Conservation (phyloP, 441 rosid genomes). For the Monsonia emarginata region DNA sequence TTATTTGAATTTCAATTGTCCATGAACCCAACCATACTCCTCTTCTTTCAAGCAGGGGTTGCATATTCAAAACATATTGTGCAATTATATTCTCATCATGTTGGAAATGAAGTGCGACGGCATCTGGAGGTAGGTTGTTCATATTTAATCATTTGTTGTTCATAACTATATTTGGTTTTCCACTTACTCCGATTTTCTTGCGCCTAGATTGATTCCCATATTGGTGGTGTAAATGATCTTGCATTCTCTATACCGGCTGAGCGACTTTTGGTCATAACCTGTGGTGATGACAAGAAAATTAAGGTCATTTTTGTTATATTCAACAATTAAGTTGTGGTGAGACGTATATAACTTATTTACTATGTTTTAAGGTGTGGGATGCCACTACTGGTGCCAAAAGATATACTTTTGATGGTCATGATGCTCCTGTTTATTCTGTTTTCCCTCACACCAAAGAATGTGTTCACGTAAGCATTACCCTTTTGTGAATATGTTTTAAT, state of each 20-base stretch:
- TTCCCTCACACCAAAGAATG: constrained; percentile 42
- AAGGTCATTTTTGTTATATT: constrained; percentile 36
- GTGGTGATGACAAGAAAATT: constrained; percentile 64
- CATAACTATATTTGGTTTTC: not conserved
- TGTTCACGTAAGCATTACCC: constrained; percentile 42
- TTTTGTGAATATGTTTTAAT: not conserved
- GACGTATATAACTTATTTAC: constrained; percentile 11
- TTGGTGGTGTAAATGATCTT: constrained; percentile 64
- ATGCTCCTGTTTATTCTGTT: constrained; percentile 56
- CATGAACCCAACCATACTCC: not conserved
- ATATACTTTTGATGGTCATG: constrained; percentile 58
- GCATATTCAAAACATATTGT: constrained; percentile 79
- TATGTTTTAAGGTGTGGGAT: constrained; percentile 61
- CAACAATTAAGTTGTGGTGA: constrained; percentile 4
- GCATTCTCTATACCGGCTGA: constrained; percentile 62
- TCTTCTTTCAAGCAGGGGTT: constrained; percentile 41
- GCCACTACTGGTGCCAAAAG: constrained; percentile 37
- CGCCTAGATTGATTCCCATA: constrained; percentile 67
- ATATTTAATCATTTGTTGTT: not conserved
- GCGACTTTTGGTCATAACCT: constrained; percentile 49
- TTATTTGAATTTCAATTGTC: not conserved
- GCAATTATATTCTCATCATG: constrained; percentile 60
- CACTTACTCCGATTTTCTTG: not conserved
- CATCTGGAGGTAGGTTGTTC: constrained; percentile 57
- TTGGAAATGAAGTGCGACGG: constrained; percentile 51